phyloP scores from a whole-genome alignment of 805 yeast genomes.

The Jamesozyma lodderae region DNA sequence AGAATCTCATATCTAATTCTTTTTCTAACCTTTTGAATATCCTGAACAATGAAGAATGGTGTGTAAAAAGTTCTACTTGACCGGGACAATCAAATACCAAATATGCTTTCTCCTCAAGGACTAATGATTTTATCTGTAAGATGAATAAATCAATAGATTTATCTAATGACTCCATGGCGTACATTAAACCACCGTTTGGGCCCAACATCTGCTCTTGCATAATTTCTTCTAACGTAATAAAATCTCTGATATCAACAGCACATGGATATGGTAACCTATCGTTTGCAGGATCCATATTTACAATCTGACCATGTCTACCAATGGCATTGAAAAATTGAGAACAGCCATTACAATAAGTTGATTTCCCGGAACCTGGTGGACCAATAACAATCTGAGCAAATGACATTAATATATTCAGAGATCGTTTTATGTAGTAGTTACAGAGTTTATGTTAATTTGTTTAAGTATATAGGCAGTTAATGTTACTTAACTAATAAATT shows the following conservation, averaged over 20 bases:
- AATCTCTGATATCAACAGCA: constrained; percentile 71
- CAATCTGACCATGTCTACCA: constrained; percentile 77
- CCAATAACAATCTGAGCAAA: constrained; percentile 93
- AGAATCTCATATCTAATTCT: constrained; percentile 57
- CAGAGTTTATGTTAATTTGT: too few relatives aligned
- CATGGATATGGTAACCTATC: constrained; percentile 62
- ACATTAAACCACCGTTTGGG: constrained; percentile 85
- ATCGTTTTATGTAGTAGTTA: too few relatives aligned
- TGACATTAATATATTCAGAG: too few relatives aligned
- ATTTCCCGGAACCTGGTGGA: constrained; percentile 96
- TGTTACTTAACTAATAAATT: too few relatives aligned
- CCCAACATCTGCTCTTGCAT: constrained; percentile 68
- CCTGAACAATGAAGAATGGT: constrained; percentile 61
- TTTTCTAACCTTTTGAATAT: constrained; percentile 61
- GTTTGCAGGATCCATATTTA: constrained; percentile 91
- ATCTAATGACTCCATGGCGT: constrained; percentile 66
- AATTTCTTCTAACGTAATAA: constrained; percentile 63
- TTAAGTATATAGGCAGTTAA: too few relatives aligned
- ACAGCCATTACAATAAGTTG: constrained; percentile 91
- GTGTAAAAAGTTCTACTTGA: constrained; percentile 91
- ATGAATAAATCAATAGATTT: constrained; percentile 51
- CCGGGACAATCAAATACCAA: constrained; percentile 89
- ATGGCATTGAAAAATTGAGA: constrained; percentile 87
- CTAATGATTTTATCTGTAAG: constrained; percentile 45
- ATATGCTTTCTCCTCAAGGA: constrained; percentile 50